Percentiles rank a stretch among this genome's conserved stretches.
Evolutionary conservation across 2,329 filamentous ascomycete genomes (phyloP).

Genomic region (Diaporthe sp.): DNA sequence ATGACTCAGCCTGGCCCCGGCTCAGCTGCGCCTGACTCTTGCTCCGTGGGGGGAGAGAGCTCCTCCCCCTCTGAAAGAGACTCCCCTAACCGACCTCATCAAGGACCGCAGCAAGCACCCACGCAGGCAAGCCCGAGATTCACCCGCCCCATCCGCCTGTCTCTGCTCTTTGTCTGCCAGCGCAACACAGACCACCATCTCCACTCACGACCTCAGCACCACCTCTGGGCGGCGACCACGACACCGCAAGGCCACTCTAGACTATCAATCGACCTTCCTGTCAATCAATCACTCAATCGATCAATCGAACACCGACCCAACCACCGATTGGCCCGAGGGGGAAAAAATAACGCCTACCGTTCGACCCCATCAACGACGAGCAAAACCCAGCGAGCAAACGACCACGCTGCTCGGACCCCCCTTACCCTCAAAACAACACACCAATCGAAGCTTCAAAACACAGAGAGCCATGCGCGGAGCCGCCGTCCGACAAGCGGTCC

Average conservation of each 20-base stretch:
- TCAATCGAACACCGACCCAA: background rate
- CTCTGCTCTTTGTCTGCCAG: constrained; percentile 19
- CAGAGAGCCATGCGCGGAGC: constrained; percentile 17
- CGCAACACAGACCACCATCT: constrained; percentile 28
- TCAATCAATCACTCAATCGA: background rate
- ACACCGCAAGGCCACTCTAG: background rate
- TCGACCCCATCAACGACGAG: background rate
- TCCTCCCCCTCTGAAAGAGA: background rate
- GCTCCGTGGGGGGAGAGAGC: background rate
- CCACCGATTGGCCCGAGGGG: background rate
- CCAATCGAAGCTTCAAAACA: background rate
- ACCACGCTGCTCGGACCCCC: background rate
- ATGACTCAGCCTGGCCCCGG: background rate
- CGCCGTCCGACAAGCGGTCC: constrained; percentile 26
- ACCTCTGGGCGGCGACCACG: constrained; percentile 1
- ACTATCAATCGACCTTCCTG: background rate
- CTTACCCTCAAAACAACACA: background rate
- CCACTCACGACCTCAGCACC: constrained; percentile 31
- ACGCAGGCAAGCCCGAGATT: constrained; percentile 21
- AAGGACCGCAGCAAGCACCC: constrained; percentile 25
- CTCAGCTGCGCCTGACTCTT: constrained; percentile 6
- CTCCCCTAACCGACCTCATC: constrained; percentile 15
- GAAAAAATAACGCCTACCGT: background rate
- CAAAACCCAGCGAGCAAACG: background rate
- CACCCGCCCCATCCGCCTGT: constrained; percentile 28